Evolutionary conservation across 805 yeast genomes (phyloP).

Genomic region (Groenewaldozyma salmanticensis): DNA sequence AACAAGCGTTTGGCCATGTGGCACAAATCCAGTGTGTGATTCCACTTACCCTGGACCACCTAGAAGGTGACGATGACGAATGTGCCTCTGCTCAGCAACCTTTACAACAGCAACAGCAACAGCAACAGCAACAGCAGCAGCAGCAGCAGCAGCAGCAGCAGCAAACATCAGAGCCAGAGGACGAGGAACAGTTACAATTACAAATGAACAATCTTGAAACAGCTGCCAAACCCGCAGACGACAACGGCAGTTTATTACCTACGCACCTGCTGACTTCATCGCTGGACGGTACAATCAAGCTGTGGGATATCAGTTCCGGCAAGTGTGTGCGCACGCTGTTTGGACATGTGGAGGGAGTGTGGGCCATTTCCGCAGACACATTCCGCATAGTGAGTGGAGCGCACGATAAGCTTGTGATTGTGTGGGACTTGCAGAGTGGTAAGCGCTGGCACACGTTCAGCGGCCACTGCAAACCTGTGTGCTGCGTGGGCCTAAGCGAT

Average conservation of each 20-base stretch:
- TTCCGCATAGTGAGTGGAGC: constrained; percentile 92
- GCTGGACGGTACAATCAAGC: constrained; percentile 81
- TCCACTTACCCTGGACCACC: constrained; percentile 66
- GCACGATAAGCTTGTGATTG: constrained; percentile 79
- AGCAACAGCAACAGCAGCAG: constrained; percentile 3
- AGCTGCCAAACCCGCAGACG: constrained; percentile 6
- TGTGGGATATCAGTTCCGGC: constrained; percentile 86
- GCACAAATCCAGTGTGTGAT: constrained; percentile 92
- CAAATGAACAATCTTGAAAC: background rate
- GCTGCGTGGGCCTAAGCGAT: constrained; percentile 74
- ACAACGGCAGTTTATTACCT: constrained; percentile 26
- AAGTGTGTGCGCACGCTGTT: constrained; percentile 87
- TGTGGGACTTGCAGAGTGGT: constrained; percentile 95
- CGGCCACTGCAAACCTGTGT: constrained; percentile 50
- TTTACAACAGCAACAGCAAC: background rate
- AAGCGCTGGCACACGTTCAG: constrained; percentile 89
- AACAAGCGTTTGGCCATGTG: constrained; percentile 53
- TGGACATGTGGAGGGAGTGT: constrained; percentile 97
- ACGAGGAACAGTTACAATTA: background rate
- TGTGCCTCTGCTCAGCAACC: constrained; percentile 1
- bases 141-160: background rate
- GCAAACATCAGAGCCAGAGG: background rate
- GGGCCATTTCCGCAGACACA: constrained; percentile 94
- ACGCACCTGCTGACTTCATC: constrained; percentile 86
- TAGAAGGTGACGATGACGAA: constrained; percentile 31